Evolutionary conservation across 2,329 filamentous ascomycete genomes (phyloP), one percentile per base, ranked within the genome.

Genomic region (Colletotrichum liaoningense): DNA sequence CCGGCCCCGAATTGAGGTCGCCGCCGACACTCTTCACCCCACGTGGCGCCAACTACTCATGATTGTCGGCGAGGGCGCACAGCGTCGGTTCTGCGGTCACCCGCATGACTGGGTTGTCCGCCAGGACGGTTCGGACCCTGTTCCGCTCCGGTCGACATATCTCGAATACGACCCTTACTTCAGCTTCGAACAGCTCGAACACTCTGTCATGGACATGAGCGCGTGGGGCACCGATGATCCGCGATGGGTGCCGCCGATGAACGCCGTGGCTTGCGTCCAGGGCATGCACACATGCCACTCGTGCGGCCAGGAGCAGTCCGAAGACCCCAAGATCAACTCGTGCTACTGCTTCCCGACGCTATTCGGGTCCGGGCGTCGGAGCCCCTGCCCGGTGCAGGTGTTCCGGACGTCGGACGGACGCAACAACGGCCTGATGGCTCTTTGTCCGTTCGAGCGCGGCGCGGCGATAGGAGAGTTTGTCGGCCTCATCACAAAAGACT

Each of bases 401-500:
- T 88, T 87, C 76, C 84, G 85, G 22, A 90, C 88, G 0, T 77
- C 83, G 0, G 85, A 86, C 64, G 88, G 87, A 5, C 87, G 86
- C 64, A 89, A 89, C 76, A 90, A 90, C 67, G 88, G 88, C 0
- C 81, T 90, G 1, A 69, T 85, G 42, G 86, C 86, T 1, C 79
- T 84, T 73, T 79, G 82, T 76, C 79, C 85, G 4, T 88, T 90
- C 67, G 87, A 89, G 57, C 82, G 86, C 38, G 88, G 89, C 12
- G 80, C 82, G 1, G 87, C 87, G 0, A 83, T 90, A 19, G 88
- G 87, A 2, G 88, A 90, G 77, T 89, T 90, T 69, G 84, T 89
- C 5, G 89, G 89, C 3, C 78, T 88, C 30, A 82, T 90, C 38
- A 90, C 88, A 1, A 86, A 85, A 65, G 88, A 85, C 2, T 79